phyloP scores from a whole-genome alignment of 768 basidiomycete genomes.

The Rubroboletus pulcherrimus region DNA sequence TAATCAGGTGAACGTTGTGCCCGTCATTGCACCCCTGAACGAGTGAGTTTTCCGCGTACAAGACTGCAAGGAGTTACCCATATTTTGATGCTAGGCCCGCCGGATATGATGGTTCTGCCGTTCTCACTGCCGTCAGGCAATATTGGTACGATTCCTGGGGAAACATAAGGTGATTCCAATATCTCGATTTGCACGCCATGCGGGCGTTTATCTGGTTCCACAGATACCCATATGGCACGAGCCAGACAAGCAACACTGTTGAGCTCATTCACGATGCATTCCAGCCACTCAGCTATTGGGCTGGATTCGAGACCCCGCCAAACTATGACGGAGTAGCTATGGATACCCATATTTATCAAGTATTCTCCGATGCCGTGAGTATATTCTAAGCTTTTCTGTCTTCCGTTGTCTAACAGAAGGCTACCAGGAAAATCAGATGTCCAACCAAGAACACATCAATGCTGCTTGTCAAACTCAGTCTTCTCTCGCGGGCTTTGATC shows the following conservation, averaged over 20 bases:
- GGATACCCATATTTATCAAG: constrained; percentile 78
- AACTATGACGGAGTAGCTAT: constrained; percentile 64
- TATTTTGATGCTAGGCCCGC: constrained; percentile 52
- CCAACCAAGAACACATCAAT: constrained; percentile 53
- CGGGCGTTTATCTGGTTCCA: constrained; percentile 1
- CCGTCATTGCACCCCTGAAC: constrained; percentile 73
- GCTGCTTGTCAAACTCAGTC: constrained; percentile 50
- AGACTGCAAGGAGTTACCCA: neutral
- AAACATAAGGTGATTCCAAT: constrained; percentile 53
- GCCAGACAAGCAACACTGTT: constrained; percentile 52
- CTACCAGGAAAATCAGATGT: constrained; percentile 42
- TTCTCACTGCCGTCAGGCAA: constrained; percentile 51
- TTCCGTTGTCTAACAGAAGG: neutral
- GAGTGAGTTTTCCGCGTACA: constrained; percentile 46
- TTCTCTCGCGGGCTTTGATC: constrained; percentile 47
- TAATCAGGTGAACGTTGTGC: constrained; percentile 49
- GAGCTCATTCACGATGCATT: constrained; percentile 78
- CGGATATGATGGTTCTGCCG: constrained; percentile 52
- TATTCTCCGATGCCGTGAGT: constrained; percentile 60
- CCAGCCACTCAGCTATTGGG: constrained; percentile 69
- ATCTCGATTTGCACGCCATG: neutral
- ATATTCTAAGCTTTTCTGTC: neutral
- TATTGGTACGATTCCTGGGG: constrained; percentile 75
- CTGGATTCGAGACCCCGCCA: constrained; percentile 53
- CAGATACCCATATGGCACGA: constrained; percentile 41